Evolutionary conservation across 257 asterid genomes (phyloP).

Genomic region (Gynochthodes officinalis): DNA sequence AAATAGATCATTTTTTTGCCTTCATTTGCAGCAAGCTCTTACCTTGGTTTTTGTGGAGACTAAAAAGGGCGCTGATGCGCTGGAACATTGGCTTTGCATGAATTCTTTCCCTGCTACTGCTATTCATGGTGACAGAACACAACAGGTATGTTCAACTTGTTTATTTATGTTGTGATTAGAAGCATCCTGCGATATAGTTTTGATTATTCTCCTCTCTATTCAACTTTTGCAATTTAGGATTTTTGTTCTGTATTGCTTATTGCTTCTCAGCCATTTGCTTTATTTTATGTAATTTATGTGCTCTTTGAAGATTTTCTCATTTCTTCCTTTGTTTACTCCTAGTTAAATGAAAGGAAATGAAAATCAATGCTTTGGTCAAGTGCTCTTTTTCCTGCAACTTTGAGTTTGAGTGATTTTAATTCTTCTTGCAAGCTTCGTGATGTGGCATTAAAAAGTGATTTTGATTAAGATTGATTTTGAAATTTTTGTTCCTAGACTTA

Average conservation of each 20-base stretch:
- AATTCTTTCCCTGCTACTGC: constrained; percentile 89
- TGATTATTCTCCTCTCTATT: not conserved
- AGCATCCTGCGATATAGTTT: not conserved
- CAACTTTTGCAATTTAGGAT: not conserved
- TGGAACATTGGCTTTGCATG: constrained; percentile 85
- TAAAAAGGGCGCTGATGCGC: constrained; percentile 92
- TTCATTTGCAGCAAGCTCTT: constrained; percentile 69
- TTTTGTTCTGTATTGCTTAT: not conserved
- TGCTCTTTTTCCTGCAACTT: not conserved
- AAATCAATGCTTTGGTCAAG: not conserved
- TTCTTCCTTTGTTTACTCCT: not conserved
- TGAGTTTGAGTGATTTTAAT: not conserved
- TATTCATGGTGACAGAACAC: constrained; percentile 94
- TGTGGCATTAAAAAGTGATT: not conserved
- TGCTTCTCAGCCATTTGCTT: not conserved
- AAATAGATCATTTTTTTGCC: constrained; percentile 21
- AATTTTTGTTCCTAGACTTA: no score
- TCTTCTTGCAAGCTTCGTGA: not conserved
- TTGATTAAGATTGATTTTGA: no score
- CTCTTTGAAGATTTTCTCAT: not conserved
- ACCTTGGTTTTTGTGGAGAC: constrained; percentile 93
- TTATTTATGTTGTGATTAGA: not conserved
- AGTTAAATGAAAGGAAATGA: not conserved
- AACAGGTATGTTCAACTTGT: constrained; percentile 51
- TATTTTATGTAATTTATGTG: not conserved